Evolutionary conservation across 2,329 filamentous ascomycete genomes (phyloP).

Genomic region (Neopestalotiopsis clavispora): DNA sequence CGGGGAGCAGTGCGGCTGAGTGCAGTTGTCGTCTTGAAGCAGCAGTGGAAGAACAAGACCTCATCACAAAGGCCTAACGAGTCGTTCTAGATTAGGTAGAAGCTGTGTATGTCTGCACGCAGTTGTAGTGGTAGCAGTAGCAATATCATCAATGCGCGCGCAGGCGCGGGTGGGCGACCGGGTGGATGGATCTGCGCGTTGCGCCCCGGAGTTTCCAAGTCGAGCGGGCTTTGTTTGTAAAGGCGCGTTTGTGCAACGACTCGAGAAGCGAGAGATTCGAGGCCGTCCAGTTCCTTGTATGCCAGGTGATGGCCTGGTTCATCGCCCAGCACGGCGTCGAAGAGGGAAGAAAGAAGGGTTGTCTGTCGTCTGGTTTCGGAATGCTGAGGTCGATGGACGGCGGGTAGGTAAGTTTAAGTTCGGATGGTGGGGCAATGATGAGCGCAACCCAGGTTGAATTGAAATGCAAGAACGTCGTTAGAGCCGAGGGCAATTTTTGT

Average conservation of each 20-base stretch:
- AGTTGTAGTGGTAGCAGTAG: background rate
- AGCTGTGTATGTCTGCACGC: background rate
- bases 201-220: background rate
- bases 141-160: background rate
- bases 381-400: background rate
- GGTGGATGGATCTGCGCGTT: background rate
- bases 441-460: background rate
- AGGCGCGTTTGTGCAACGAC: background rate
- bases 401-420: background rate
- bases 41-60: background rate
- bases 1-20: background rate
- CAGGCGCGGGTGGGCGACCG: background rate
- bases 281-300: background rate
- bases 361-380: background rate
- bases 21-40: constrained; percentile 8
- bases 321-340: background rate
- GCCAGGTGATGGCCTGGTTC: background rate
- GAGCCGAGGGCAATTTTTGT: background rate
- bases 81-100: background rate
- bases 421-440: background rate
- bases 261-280: background rate
- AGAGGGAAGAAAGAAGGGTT: background rate
- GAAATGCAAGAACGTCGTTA: background rate
- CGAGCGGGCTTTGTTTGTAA: background rate
- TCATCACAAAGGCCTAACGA: constrained; percentile 8